Evolutionary conservation across 495 filamentous ascomycete species (phyloP).

Genomic region (Acidomyces sp.): DNA sequence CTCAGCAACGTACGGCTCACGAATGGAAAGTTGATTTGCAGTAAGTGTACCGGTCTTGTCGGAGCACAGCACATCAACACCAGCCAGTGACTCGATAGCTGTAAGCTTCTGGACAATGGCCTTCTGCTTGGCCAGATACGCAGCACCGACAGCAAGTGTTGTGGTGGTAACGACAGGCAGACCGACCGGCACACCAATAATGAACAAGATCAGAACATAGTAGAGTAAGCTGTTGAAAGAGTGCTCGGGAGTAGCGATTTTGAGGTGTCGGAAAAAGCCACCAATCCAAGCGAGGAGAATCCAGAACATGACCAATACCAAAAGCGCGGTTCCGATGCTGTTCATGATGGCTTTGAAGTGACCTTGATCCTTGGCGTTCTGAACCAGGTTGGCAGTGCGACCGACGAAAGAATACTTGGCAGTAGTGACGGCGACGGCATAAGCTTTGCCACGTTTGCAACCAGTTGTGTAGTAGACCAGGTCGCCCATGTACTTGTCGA

Average conservation of each 20-base stretch:
- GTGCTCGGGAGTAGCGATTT: conserved; percentile 50
- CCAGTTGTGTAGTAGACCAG: conserved; percentile 62
- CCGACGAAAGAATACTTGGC: conserved; percentile 60
- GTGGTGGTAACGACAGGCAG: conserved; percentile 63
- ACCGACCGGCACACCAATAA: conserved; percentile 66
- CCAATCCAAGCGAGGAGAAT: conserved; percentile 62
- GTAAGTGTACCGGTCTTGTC: conserved; percentile 60
- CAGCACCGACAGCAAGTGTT: conserved; percentile 61
- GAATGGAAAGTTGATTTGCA: conserved; percentile 62
- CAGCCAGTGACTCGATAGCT: conserved; percentile 62
- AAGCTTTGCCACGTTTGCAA: conserved; percentile 67
- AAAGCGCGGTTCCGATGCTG: conserved; percentile 53
- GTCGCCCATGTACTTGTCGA: conserved; percentile 67
- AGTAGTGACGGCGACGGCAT: conserved; percentile 49
- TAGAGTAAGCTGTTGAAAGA: conserved; percentile 45
- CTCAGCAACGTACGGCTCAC: conserved; percentile 61
- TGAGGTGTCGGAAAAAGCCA: conserved; percentile 60
- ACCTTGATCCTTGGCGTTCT: conserved; percentile 57
- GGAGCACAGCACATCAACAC: conserved; percentile 64
- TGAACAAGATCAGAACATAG: conserved; percentile 54
- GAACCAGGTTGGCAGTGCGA: conserved; percentile 55
- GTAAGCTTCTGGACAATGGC: conserved; percentile 67
- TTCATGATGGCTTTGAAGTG: conserved; percentile 79
- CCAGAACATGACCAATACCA: conserved; percentile 61
- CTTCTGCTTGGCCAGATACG: conserved; percentile 61